Evolutionary conservation across 163 green algal species (phyloP), one percentile per base, ranked within the genome.

Genomic region (Smithsoniella earleae): DNA sequence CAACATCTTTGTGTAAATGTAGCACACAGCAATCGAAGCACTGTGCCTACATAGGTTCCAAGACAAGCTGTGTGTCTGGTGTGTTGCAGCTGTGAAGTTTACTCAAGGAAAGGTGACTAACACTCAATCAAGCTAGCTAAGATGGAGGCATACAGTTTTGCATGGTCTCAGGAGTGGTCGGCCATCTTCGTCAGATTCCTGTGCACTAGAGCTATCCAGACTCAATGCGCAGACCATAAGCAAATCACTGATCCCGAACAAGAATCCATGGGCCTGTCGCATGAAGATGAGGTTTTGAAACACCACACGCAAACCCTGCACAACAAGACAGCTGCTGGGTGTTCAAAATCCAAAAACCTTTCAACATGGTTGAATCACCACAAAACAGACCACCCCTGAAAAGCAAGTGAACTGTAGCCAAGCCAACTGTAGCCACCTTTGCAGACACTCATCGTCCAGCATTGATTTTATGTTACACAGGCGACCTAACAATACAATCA

Each of bases 161-260:
- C 44, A 20, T 54, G 44, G 18, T 20, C 20, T 18, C 18, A 18
- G 44, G 20, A 54, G 18, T 54, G 1, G 44, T 20, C 0, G 18
- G 18, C 20, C 44, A 54, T 54, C 18, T 20, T 54, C 44, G 20
- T 20, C 20, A 54, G 18, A 54, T 18, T 20, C 20, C 44, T 54
- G 44, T 54, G 20, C 44, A 20, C 20, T 54, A 54, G 0, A n/a
- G 2, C 5, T 30, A 34, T 69, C 58, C 8, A 69, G 18, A 30
- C 43, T 69, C 27, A 31, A 30, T 30, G 58, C 58, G 25, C 58
- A 69, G n/a, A 69, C 30, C 58, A 69, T 36, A 31, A 69, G 43
- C 58, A 69, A 43, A 31, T 69, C 58, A 13, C 58, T 69, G 27
- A 25, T 69, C 0, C 58, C 25, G 16, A 69, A 69, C 10, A 31